Percentiles rank a stretch among this genome's conserved stretches.
These are phyloP conservation scores for Aspergillus mulundensis DNA, from an alignment of 495 filamentous ascomycete genomes.

Conservation along the genomic window DNA sequence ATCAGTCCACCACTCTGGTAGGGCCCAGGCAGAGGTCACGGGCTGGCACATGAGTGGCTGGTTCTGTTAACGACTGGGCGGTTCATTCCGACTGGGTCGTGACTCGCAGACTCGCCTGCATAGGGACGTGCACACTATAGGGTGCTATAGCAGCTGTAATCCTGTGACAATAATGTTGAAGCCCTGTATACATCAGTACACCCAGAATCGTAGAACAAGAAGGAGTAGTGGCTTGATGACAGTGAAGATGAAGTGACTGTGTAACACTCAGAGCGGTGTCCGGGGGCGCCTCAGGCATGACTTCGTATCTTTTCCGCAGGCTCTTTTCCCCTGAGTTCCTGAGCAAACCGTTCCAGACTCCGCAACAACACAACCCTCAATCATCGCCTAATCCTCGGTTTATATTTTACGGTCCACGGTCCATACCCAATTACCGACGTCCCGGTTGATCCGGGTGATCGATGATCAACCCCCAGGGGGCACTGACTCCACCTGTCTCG, in stretches of 20 bases:
- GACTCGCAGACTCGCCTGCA: not conserved
- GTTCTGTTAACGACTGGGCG: constrained; percentile 4
- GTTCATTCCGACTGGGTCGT: constrained; percentile 3
- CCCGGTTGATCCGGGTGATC: not conserved
- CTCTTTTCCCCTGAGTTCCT: not conserved
- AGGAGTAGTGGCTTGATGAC: not conserved
- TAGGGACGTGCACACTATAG: not conserved
- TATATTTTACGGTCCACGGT: not conserved
- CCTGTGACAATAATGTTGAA: not conserved
- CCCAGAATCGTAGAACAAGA: not conserved
- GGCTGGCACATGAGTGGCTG: not conserved
- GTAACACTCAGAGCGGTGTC: not conserved
- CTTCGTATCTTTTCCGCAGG: not conserved
- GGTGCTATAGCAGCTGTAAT: not conserved
- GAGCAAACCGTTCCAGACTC: not conserved
- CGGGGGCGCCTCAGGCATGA: not conserved
- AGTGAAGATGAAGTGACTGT: not conserved
- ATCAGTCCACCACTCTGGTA: not conserved
- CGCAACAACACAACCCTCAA: not conserved
- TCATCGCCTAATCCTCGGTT: not conserved
- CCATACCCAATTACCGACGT: not conserved
- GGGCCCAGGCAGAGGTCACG: not conserved
- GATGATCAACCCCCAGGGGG: not conserved
- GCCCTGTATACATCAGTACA: not conserved
- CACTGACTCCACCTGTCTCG: constrained; percentile 2